These are phyloP conservation scores for Fragosphaeria purpurea DNA, from an alignment of 2,329 filamentous ascomycete genomes.

Conservation along the genomic window DNA sequence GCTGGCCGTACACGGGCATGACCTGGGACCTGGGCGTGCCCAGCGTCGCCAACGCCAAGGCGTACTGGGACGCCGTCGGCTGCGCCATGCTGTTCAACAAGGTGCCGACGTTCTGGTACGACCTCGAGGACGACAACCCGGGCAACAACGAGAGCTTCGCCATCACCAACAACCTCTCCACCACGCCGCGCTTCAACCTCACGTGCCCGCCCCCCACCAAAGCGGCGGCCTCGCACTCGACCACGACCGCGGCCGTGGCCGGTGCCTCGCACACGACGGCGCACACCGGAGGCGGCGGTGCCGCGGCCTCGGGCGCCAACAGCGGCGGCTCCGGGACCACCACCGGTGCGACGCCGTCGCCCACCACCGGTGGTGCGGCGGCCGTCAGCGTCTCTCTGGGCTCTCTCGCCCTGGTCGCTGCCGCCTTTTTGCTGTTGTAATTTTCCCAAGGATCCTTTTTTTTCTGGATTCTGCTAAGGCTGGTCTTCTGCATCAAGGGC, in stretches of 20 bases:
- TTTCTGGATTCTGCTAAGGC: too few relatives aligned
- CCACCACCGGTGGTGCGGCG: too few relatives aligned
- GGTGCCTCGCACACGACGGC: slow-evolving; percentile 1
- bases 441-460: too few relatives aligned
- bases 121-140: slow-evolving; percentile 50
- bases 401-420: too few relatives aligned
- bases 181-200: slow-evolving; percentile 41
- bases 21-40: slow-evolving; percentile 45
- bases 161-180: slow-evolving; percentile 43
- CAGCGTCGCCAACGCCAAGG: slow-evolving; percentile 47
- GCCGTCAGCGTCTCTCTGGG: too few relatives aligned
- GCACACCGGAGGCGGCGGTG: neutral
- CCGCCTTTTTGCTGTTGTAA: too few relatives aligned
- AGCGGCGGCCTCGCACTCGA: slow-evolving; percentile 10
- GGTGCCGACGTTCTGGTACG: slow-evolving; percentile 52
- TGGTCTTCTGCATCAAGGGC: too few relatives aligned
- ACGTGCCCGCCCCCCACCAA: slow-evolving; percentile 34
- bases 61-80: slow-evolving; percentile 52
- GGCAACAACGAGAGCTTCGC: slow-evolving; percentile 49
- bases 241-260: slow-evolving; percentile 10
- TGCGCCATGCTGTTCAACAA: slow-evolving; percentile 49
- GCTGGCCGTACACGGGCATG: slow-evolving; percentile 50
- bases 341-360: too few relatives aligned
- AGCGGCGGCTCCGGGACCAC: neutral
- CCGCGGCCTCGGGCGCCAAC: neutral